Conservation (phyloP, 495 filamentous ascomycete genomes). For the Clavariopsis aquatica region DNA sequence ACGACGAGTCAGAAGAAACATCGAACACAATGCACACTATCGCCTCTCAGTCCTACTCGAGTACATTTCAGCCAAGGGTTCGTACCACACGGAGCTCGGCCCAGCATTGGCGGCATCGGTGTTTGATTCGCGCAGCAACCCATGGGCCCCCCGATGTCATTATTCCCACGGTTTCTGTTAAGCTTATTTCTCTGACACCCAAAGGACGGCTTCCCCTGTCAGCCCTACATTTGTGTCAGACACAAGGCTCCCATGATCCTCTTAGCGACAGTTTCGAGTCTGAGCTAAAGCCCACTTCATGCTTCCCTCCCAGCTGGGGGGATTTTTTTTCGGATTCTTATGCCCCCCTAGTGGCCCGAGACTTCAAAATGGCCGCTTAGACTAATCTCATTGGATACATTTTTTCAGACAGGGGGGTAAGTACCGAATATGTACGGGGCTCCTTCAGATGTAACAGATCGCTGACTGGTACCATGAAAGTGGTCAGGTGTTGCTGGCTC, state of each 20-base stretch:
- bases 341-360: neutral
- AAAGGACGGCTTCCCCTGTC: neutral
- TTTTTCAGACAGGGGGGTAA: too few relatives aligned
- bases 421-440: too few relatives aligned
- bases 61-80: neutral
- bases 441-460: too few relatives aligned
- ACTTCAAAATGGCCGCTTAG: too few relatives aligned
- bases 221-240: neutral
- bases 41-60: too few relatives aligned
- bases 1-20: neutral
- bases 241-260: neutral
- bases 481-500: too few relatives aligned
- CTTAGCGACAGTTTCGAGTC: neutral
- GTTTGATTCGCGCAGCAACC: neutral
- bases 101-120: neutral
- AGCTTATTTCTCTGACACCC: neutral
- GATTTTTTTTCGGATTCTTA: neutral
- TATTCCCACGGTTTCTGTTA: neutral
- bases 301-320: neutral
- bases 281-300: neutral
- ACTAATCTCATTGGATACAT: too few relatives aligned
- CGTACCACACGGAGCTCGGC: neutral
- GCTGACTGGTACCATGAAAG: too few relatives aligned
- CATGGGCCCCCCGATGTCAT: neutral
- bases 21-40: neutral